These are phyloP conservation scores for Sporobolomyces phaffii DNA, from an alignment of 768 basidiomycete species.

Conservation along the genomic window DNA sequence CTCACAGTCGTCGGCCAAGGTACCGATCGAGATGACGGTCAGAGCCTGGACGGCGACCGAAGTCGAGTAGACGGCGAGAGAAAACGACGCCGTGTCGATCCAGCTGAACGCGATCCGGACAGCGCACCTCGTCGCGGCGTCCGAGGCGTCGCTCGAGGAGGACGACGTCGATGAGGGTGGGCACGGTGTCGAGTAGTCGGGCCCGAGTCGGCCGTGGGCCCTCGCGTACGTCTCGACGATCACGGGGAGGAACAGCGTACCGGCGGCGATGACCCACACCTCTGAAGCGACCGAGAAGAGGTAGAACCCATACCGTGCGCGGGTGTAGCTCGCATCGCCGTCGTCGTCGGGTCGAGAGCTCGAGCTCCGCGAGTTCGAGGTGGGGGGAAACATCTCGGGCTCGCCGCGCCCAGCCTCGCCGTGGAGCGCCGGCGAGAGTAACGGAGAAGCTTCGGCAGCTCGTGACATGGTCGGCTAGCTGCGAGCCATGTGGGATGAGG, in stretches of 20 bases:
- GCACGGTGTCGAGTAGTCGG: not conserved
- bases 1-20: conserved; percentile 78
- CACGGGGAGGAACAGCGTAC: conserved; percentile 18
- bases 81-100: conserved; percentile 45
- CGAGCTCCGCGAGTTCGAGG: not conserved
- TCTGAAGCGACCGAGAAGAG: conserved; percentile 15
- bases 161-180: not conserved
- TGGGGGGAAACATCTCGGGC: too few species aligned
- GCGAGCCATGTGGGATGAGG: too few species aligned
- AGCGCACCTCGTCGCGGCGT: not conserved
- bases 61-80: conserved; percentile 78
- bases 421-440: not conserved
- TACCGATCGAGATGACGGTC: conserved; percentile 91
- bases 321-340: not conserved
- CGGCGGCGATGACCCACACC: conserved; percentile 7
- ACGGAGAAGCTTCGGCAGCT: not conserved
- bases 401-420: too few species aligned
- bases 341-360: too few species aligned
- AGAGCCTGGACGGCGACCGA: conserved; percentile 84
- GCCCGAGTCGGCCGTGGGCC: conserved; percentile 2
- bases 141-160: too few species aligned
- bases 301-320: conserved; percentile 5
- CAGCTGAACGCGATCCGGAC: not conserved
- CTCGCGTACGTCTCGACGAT: conserved; percentile 13
- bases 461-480: too few species aligned